Base-by-base conservation (phyloP, 345 rosid genomes). In the Triadica sebifera region DNA sequence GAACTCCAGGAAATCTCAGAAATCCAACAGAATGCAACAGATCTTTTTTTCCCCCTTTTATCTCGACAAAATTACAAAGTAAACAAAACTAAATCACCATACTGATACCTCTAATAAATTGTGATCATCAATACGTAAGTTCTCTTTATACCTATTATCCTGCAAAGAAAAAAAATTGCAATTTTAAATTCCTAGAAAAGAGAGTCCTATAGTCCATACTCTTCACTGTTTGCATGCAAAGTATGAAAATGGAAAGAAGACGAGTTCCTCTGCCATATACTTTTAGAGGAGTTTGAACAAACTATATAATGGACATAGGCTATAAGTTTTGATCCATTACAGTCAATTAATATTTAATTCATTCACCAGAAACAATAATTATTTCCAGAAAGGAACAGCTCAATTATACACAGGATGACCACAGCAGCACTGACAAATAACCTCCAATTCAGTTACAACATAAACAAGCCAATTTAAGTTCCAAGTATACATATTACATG, bases 141-240 rank as follows among this genome's bases (percentile, higher is more conserved):
- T 89, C 82, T 85, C 96, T 75, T 84, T 87, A 58, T 81, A 74
- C 87, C 81, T 85, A 69, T 45, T 75, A 65, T 92, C 97, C 97
- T 94, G 83, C 69, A 75, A 24, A 63, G n/a, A 79, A 25, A 75
- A 82, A 41, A 41, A 16, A 45, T 37, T 6, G 34, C 65, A 50
- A 34, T 25, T 62, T 15, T 45, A 39, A 69, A 5, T 51, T 38
- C 16, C 24, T 9, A 39, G 9, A 34, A 50, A 66, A 19, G 13
- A 68, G 59, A 17, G 8, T 8, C 61, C 67, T 29, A 51, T n/a
- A 13, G 52, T 49, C 49, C 46, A 59, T 8, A 8, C 38, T 67
- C 43, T 47, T 59, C 49, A 75, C 24, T 56, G 52, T 67, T 49
- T 41, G 24, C n/a, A 11, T 15, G 19, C 56, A 52, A 25, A 29